These are phyloP conservation scores for Arthrobotrys iridis DNA, from an alignment of 2,329 filamentous ascomycete genomes.

Conservation along the genomic window DNA sequence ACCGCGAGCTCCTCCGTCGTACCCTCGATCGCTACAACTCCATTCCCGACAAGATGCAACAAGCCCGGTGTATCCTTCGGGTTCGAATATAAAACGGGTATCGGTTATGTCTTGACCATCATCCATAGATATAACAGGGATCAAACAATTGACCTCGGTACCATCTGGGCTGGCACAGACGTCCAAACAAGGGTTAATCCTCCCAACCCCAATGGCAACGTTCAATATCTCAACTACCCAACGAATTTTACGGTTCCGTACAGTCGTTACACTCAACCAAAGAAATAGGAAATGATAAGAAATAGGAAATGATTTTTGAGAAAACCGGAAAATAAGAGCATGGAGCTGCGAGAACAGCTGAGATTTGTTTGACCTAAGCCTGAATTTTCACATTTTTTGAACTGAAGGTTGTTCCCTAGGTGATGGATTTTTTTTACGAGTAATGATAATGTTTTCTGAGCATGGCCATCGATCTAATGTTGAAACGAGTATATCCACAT, in stretches of 20 bases:
- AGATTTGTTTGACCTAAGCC: not conserved
- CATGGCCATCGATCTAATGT: not conserved
- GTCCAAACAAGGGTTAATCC: slow-evolving; percentile 35
- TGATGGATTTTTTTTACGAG: not conserved
- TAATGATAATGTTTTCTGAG: slow-evolving; percentile 1
- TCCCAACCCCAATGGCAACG: slow-evolving; percentile 33
- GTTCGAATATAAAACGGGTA: slow-evolving; percentile 9
- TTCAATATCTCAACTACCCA: slow-evolving; percentile 29
- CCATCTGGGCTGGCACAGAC: slow-evolving; percentile 27
- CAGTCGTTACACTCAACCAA: slow-evolving; percentile 12
- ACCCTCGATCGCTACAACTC: slow-evolving; percentile 20
- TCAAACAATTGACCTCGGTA: slow-evolving; percentile 18
- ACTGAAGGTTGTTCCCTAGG: not conserved
- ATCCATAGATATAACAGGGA: slow-evolving; percentile 27
- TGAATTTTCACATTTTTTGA: not conserved
- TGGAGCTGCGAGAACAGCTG: not conserved
- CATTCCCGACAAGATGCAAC: slow-evolving; percentile 25
- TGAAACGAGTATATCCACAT: not conserved
- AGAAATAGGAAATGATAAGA: no score
- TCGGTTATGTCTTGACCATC: slow-evolving; percentile 33
- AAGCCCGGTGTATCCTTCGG: slow-evolving; percentile 25
- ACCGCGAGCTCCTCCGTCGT: not conserved
- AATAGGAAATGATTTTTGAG: not conserved
- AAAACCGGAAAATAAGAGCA: not conserved
- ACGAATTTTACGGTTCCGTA: slow-evolving; percentile 18